These are phyloP conservation scores for Hypoxylon sp. DNA, from an alignment of 2,329 filamentous ascomycete genomes.

Conservation along the genomic window DNA sequence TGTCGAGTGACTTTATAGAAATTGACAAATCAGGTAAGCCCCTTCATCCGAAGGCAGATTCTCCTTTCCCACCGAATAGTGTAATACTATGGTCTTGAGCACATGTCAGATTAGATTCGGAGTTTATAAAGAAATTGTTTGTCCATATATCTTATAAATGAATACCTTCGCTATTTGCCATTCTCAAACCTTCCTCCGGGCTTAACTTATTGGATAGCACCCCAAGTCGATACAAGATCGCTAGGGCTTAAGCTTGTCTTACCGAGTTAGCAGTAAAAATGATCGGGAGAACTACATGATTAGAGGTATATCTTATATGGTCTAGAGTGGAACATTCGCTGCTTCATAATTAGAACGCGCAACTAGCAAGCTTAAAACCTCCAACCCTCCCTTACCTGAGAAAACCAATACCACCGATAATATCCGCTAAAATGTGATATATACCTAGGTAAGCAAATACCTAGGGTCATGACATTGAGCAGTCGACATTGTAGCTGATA, in stretches of 20 bases:
- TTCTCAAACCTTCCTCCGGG: not conserved
- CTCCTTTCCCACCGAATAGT: not conserved
- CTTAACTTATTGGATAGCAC: not conserved
- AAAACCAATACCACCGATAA: not conserved
- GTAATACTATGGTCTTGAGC: not conserved
- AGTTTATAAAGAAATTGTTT: too few species aligned
- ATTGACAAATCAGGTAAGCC: slow-evolving; percentile 2
- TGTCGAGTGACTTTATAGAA: not conserved
- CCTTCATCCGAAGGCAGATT: not conserved
- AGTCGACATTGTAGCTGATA: not conserved
- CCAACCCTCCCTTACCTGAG: not conserved
- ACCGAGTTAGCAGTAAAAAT: not conserved
- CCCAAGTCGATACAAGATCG: not conserved
- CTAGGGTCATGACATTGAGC: not conserved
- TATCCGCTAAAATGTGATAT: not conserved
- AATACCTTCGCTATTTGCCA: not conserved
- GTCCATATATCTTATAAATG: too few species aligned
- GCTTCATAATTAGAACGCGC: not conserved
- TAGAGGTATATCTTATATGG: not conserved
- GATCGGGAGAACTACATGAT: not conserved
- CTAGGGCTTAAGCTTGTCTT: too few species aligned
- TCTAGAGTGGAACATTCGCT: not conserved
- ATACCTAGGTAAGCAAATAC: not conserved
- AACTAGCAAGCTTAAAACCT: not conserved
- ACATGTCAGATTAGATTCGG: not conserved